These are phyloP conservation scores for Phaffia tasmanica DNA, from an alignment of 768 basidiomycete species.

Conservation along the genomic window DNA sequence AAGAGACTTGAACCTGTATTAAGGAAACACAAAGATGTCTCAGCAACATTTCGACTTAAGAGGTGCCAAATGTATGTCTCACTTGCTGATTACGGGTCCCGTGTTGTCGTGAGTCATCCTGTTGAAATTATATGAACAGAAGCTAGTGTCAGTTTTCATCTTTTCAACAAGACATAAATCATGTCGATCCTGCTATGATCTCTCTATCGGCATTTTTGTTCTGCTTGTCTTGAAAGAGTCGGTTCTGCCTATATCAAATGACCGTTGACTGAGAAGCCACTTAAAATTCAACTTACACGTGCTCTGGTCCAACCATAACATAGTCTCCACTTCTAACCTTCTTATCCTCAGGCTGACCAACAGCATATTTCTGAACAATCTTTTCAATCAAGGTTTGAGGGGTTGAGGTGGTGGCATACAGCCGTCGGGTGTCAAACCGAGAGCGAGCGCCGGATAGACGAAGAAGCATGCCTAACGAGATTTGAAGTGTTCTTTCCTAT, in stretches of 20 bases:
- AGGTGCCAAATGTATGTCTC: conserved; percentile 33
- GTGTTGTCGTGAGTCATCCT: conserved; percentile 66
- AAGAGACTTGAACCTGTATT: conserved; percentile 76
- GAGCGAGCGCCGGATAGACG: background rate
- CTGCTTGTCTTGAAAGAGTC: no score
- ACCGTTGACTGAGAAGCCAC: background rate
- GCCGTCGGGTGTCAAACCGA: conserved; percentile 2
- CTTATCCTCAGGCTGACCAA: conserved; percentile 70
- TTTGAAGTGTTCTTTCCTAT: no score
- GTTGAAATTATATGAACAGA: background rate
- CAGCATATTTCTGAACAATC: conserved; percentile 91
- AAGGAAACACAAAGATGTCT: background rate
- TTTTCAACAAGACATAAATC: conserved; percentile 19
- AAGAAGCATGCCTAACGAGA: no score
- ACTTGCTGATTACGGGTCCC: conserved; percentile 96
- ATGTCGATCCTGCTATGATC: conserved; percentile 58
- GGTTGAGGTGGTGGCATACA: conserved; percentile 18
- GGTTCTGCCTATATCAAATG: background rate
- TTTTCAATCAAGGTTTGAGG: conserved; percentile 88
- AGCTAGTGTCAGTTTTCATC: background rate
- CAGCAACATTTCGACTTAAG: background rate
- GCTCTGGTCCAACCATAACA: conserved; percentile 96
- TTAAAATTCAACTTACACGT: conserved; percentile 46
- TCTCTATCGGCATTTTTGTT: background rate
- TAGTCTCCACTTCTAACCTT: conserved; percentile 89